Evolutionary conservation across 371 early-diverging fungal genomes (phyloP).

Genomic region (Saksenaea vasiformis): DNA sequence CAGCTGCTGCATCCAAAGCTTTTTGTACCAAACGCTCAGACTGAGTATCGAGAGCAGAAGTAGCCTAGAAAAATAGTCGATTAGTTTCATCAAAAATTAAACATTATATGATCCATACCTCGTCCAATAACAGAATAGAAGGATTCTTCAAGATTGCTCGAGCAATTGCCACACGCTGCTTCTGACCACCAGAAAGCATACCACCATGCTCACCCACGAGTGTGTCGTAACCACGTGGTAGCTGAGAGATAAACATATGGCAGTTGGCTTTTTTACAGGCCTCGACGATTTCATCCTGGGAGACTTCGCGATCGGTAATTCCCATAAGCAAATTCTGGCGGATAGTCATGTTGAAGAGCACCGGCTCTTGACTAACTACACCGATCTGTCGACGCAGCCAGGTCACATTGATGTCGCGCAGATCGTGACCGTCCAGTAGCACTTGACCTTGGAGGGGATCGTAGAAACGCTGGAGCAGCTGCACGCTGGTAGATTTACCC

Average conservation of each 20-base stretch:
- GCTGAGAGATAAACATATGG: constrained; percentile 69
- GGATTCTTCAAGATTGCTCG: constrained; percentile 39
- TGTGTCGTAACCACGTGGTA: constrained; percentile 76
- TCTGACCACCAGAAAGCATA: constrained; percentile 80
- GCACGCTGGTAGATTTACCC: constrained; percentile 90
- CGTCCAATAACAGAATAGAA: constrained; percentile 32
- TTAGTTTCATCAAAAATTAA: neutral
- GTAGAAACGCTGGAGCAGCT: constrained; percentile 90
- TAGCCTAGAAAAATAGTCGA: constrained; percentile 44
- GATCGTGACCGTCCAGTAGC: constrained; percentile 67
- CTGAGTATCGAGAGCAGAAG: constrained; percentile 77
- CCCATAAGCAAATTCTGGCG: constrained; percentile 76
- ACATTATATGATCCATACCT: constrained; percentile 11
- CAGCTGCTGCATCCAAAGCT: constrained; percentile 77
- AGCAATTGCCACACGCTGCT: constrained; percentile 42
- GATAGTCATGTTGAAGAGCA: constrained; percentile 79
- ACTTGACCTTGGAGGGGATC: constrained; percentile 64
- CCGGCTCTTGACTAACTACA: constrained; percentile 87
- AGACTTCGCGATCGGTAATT: constrained; percentile 28
- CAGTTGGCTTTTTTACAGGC: constrained; percentile 68
- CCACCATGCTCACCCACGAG: constrained; percentile 65
- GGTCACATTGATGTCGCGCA: constrained; percentile 63
- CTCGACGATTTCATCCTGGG: constrained; percentile 56
- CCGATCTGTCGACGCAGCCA: constrained; percentile 78
- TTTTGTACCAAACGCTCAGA: constrained; percentile 82